Percentiles rank a stretch among this genome's conserved stretches.
Evolutionary conservation across 345 rosid species (phyloP).

Genomic region (Trapa incisa): DNA sequence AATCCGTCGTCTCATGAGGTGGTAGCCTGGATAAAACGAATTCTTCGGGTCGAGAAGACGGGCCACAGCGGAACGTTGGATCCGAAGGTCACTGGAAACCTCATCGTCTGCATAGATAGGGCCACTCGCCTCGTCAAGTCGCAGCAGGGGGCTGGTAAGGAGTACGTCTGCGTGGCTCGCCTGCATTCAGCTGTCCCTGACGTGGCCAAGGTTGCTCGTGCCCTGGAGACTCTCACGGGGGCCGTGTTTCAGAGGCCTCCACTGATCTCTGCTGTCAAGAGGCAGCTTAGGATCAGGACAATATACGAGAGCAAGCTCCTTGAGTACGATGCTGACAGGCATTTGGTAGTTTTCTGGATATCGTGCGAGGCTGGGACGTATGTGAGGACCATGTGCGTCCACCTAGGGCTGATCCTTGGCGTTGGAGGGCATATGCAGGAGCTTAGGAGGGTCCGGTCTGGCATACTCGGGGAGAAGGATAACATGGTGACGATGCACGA

Average conservation of each 20-base stretch:
- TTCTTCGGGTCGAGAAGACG: conserved; percentile 72
- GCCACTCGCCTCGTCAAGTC: conserved; percentile 93
- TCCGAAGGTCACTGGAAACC: conserved; percentile 88
- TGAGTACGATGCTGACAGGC: conserved; percentile 64
- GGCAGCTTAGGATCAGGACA: conserved; percentile 26
- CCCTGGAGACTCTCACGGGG: conserved; percentile 71
- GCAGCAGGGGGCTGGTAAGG: conserved; percentile 94
- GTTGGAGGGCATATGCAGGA: conserved; percentile 94
- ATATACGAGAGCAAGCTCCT: conserved; percentile 61
- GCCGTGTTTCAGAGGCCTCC: conserved; percentile 90
- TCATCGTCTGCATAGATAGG: conserved; percentile 84
- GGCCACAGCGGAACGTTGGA: conserved; percentile 95
- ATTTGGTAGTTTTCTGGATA: conserved; percentile 85
- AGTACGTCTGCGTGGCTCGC: conserved; percentile 75
- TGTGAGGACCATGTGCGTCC: conserved; percentile 86
- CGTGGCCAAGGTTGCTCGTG: conserved; percentile 67
- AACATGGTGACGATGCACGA: conserved; percentile 69
- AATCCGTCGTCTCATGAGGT: conserved; percentile 97
- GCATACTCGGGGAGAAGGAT: conserved; percentile 73
- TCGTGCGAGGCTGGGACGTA: conserved; percentile 91
- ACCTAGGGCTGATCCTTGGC: conserved; percentile 76
- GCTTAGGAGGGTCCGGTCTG: conserved; percentile 79
- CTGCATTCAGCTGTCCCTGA: conserved; percentile 70
- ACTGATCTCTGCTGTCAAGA: conserved; percentile 74
- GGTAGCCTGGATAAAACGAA: conserved; percentile 95